Percentiles rank a stretch among this genome's conserved stretches.
phyloP scores from a whole-genome alignment of 169 alveolate species.

The Plasmodium cynomolgi region DNA sequence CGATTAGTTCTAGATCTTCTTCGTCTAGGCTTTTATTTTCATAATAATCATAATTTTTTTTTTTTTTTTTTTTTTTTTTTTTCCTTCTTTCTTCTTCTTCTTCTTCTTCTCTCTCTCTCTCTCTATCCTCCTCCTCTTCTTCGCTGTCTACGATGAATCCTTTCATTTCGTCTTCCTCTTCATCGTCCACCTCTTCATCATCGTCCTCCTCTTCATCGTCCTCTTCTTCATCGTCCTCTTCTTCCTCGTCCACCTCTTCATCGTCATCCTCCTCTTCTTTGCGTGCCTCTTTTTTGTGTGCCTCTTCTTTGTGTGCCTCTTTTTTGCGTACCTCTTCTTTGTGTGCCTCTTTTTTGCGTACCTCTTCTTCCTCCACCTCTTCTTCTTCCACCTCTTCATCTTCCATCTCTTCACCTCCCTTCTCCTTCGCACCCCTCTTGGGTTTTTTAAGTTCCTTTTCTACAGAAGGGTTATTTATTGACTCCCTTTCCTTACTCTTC shows the following conservation, averaged over 20 bases:
- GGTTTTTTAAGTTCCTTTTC: neutral
- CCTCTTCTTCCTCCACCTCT: constrained; percentile 34
- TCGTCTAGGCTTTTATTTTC: constrained; percentile 82
- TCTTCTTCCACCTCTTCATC: constrained; percentile 35
- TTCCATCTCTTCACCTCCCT: constrained; percentile 1
- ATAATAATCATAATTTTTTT: constrained; percentile 80
- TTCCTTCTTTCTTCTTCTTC: constrained; percentile 71
- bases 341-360: constrained; percentile 74
- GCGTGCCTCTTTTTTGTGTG: constrained; percentile 73
- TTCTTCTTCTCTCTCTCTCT: constrained; percentile 70
- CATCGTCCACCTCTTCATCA: constrained; percentile 71
- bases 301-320: constrained; percentile 75
- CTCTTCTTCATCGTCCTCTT: constrained; percentile 25
- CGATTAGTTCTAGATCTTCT: constrained; percentile 84
- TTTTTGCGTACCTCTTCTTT: constrained; percentile 62
- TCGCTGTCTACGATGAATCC: constrained; percentile 82
- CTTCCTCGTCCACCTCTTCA: constrained; percentile 55
- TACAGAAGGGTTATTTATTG: neutral
- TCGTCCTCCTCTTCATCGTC: constrained; percentile 78
- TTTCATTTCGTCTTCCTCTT: constrained; percentile 79
- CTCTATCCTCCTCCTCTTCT: constrained; percentile 78
- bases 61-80: constrained; percentile 70
- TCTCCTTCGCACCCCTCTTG: neutral
- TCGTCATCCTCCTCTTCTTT: constrained; percentile 76
- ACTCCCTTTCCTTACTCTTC: neutral